These are phyloP conservation scores for Candida qinlingensis DNA, from an alignment of 805 yeast species.

Conservation along the genomic window DNA sequence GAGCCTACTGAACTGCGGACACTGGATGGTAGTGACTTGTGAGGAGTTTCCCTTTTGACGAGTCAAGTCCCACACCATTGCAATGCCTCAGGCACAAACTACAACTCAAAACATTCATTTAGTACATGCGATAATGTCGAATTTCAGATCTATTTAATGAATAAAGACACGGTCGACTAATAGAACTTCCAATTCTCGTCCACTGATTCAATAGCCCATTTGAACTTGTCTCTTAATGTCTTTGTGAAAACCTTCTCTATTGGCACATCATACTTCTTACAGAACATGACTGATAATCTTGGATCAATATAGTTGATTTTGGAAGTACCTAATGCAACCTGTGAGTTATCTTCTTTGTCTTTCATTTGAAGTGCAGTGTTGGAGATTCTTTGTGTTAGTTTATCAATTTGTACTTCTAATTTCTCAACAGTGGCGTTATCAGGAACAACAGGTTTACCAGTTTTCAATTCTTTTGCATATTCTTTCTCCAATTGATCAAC, in stretches of 20 bases:
- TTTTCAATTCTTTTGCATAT: slow-evolving; percentile 51
- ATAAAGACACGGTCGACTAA: not conserved
- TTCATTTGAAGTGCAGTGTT: slow-evolving; percentile 70
- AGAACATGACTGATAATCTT: slow-evolving; percentile 79
- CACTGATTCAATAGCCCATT: slow-evolving; percentile 91
- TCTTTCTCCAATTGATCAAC: slow-evolving; percentile 46
- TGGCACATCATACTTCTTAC: slow-evolving; percentile 83
- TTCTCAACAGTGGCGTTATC: slow-evolving; percentile 51
- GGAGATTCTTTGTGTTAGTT: slow-evolving; percentile 62
- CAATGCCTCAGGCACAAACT: too few relatives aligned
- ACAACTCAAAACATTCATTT: too few relatives aligned
- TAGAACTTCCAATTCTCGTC: slow-evolving; percentile 86
- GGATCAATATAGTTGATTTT: slow-evolving; percentile 96
- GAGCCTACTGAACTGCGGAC: too few relatives aligned
- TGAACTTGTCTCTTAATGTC: slow-evolving; percentile 86
- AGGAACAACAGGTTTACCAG: slow-evolving; percentile 54
- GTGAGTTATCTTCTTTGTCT: slow-evolving; percentile 91
- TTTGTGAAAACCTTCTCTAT: slow-evolving; percentile 89
- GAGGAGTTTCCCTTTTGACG: too few relatives aligned
- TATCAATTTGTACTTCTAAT: slow-evolving; percentile 63
- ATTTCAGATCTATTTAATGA: too few relatives aligned
- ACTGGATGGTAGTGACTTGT: too few relatives aligned
- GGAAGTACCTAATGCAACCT: slow-evolving; percentile 88
- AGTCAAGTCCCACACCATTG: too few relatives aligned
- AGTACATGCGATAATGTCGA: too few relatives aligned